Base-by-base conservation (phyloP, 345 rosid genomes). In the Alliaria petiolata region DNA sequence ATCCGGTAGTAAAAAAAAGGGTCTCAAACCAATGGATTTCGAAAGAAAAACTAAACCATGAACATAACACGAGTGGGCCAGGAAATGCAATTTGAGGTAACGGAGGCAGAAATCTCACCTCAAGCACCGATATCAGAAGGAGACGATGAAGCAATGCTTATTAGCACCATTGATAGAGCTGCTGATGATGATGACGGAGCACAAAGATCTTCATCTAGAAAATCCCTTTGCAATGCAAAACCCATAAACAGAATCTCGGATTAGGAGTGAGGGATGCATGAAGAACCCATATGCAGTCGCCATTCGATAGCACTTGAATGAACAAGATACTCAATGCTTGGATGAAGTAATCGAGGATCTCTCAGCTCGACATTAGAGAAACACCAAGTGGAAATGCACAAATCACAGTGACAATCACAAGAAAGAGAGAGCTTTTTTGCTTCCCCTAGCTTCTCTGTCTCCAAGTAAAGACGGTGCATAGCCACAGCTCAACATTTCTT, bases 211-310 rank as follows among this genome's bases (percentile, higher is more conserved):
- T 62, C n/a, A n/a, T n/a, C 62, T 71, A 46, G 64, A 44, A 30
- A 52, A 65, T 61, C 77, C 71, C 57, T 66, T 67, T 17, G 57
- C 66, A 57, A 79, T 74, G 74, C 72, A 72, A 56, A 82, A 69
- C 62, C 86, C 87, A 80, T 82, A 87, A 84, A 84, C 85, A 75
- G 62, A 72, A 75, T 77, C 53, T 58, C 79, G 78, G 4, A 72
- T 55, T 20, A 74, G 82, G 79, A 79, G 81, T 46, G 95, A 85
- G 76, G 87, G 83, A 31, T 47, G 31, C 46, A 79, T 79, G 36
- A 81, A 75, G 45, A 84, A 74, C 62, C 87, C 87, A 82, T 81
- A 84, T 75, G 87, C 85, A 76, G 79, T 86, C 45, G 87, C 92
- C 90, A 89, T 89, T 75, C 3, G 25, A 3, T 22, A 22, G 3